phyloP scores from a whole-genome alignment of 768 basidiomycete species.

The Rhodocollybia butyracea region DNA sequence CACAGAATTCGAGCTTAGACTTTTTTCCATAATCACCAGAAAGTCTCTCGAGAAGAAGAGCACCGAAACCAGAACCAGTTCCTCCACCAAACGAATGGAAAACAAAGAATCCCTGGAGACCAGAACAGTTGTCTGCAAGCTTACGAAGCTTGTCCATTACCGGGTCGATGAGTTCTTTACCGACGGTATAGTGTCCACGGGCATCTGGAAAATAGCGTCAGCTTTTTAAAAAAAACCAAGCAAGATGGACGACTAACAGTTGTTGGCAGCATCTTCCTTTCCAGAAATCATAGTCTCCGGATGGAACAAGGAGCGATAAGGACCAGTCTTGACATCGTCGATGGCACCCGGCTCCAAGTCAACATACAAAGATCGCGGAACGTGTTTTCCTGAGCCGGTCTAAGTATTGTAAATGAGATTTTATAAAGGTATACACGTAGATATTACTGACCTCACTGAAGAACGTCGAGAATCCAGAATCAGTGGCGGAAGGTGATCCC shows the following conservation, averaged over 20 bases:
- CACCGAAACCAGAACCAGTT: slow-evolving; percentile 97
- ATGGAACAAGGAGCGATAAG: slow-evolving; percentile 93
- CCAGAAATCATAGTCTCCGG: slow-evolving; percentile 96
- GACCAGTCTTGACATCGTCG: slow-evolving; percentile 91
- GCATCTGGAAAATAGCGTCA: slow-evolving; percentile 58
- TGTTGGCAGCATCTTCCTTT: slow-evolving; percentile 99
- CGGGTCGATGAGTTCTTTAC: slow-evolving; percentile 95
- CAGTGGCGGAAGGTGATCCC: slow-evolving; percentile 61
- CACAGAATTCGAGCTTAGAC: slow-evolving; percentile 97
- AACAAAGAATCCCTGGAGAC: slow-evolving; percentile 98
- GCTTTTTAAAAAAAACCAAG: slow-evolving; percentile 14
- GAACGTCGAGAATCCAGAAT: slow-evolving; percentile 95
- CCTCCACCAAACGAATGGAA: slow-evolving; percentile 99
- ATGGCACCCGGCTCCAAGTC: slow-evolving; percentile 94
- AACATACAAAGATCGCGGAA: slow-evolving; percentile 95
- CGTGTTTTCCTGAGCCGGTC: slow-evolving; percentile 90
- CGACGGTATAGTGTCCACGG: slow-evolving; percentile 97
- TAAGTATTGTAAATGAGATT: too few species aligned
- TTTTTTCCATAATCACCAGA: slow-evolving; percentile 99
- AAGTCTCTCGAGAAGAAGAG: slow-evolving; percentile 91
- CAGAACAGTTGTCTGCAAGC: slow-evolving; percentile 93
- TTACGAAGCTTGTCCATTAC: slow-evolving; percentile 95
- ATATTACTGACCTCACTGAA: too few species aligned
- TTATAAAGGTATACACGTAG: too few species aligned
- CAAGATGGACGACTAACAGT: slow-evolving; percentile 64